Evolutionary conservation across 768 basidiomycete genomes (phyloP).

Genomic region (Daedaleopsis nitida): DNA sequence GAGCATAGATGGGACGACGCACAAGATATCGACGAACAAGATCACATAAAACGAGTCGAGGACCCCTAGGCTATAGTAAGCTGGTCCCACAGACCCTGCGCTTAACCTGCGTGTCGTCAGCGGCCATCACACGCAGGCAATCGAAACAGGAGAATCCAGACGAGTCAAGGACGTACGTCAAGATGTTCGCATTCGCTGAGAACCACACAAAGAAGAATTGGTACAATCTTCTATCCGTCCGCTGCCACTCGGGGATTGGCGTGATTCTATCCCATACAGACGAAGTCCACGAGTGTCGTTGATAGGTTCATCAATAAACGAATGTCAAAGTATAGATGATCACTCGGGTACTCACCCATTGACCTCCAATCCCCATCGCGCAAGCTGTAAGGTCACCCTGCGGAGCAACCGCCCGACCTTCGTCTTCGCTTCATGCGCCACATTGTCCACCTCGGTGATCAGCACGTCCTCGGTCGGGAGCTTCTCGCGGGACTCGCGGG

Average conservation of each 20-base stretch:
- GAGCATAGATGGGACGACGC: slow-evolving; percentile 15
- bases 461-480: slow-evolving; percentile 1
- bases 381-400: slow-evolving; percentile 19
- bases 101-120: slow-evolving; percentile 37
- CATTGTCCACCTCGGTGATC: slow-evolving; percentile 14
- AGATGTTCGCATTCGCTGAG: slow-evolving; percentile 67
- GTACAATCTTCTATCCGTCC: slow-evolving; percentile 57
- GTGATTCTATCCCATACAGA: slow-evolving; percentile 41
- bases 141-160: not conserved
- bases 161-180: slow-evolving; percentile 42
- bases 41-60: slow-evolving; percentile 45
- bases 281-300: too few species aligned
- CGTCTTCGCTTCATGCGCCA: slow-evolving; percentile 12
- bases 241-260: slow-evolving; percentile 52
- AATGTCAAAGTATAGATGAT: too few species aligned
- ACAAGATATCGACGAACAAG: slow-evolving; percentile 48
- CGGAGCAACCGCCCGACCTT: slow-evolving; percentile 11
- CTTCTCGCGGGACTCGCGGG: slow-evolving; percentile 9
- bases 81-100: slow-evolving; percentile 52
- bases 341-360: slow-evolving; percentile 24
- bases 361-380: slow-evolving; percentile 25
- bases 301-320: too few species aligned
- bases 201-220: slow-evolving; percentile 76
- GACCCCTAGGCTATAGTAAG: slow-evolving; percentile 48
- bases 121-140: too few species aligned